phyloP scores from a whole-genome alignment of 2,329 filamentous ascomycete species.

The Triangularia verruculosa region DNA sequence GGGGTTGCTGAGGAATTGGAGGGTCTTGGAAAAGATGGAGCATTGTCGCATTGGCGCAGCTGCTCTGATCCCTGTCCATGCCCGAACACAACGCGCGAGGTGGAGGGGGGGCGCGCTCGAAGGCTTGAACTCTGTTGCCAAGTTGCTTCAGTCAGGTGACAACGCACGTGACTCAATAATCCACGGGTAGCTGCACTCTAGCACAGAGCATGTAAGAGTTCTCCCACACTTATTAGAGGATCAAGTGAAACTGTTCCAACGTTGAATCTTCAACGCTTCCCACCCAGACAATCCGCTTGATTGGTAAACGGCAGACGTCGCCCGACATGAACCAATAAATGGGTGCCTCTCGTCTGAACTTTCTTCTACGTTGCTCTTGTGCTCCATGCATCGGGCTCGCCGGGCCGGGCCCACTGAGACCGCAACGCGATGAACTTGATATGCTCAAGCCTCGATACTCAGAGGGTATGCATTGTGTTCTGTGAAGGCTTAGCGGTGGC shows the following conservation, averaged over 20 bases:
- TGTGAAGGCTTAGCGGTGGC: not conserved
- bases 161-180: not conserved
- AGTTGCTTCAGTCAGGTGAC: not conserved
- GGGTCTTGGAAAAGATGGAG: slow-evolving; percentile 19
- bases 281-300: not conserved
- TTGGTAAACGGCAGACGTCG: too few species aligned
- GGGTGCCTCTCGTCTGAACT: not conserved
- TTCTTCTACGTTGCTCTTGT: not conserved
- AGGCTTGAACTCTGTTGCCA: not conserved
- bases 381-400: not conserved
- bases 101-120: not conserved
- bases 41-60: slow-evolving; percentile 17
- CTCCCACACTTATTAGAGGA: not conserved
- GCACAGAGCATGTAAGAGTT: too few species aligned
- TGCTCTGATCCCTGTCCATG: slow-evolving; percentile 7
- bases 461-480: too few species aligned
- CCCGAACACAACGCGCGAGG: not conserved
- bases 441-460: not conserved
- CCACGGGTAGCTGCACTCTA: too few species aligned
- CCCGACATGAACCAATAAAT: not conserved
- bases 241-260: not conserved
- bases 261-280: not conserved
- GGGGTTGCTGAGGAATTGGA: slow-evolving; percentile 16
- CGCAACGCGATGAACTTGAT: not conserved
- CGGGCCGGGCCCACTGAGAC: not conserved